Conservation (phyloP, 1,139 yeast species). For the Lizanozyma gosingica region DNA sequence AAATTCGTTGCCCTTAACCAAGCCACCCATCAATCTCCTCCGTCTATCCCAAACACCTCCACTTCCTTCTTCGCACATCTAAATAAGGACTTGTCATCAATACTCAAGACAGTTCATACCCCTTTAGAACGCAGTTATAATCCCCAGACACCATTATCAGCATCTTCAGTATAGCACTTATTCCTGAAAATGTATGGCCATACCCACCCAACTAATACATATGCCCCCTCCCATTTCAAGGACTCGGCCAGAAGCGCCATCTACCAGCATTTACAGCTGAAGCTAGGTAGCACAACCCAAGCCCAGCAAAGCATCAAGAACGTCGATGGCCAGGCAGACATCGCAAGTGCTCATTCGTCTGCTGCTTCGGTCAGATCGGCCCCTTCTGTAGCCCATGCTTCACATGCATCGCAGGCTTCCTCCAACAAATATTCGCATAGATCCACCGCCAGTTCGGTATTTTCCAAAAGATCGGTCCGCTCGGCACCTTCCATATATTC, state of each 20-base stretch:
- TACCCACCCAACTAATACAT: not conserved
- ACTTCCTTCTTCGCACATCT: too few species aligned
- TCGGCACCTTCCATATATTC: slow-evolving; percentile 38
- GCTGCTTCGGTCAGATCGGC: slow-evolving; percentile 26
- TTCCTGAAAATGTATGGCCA: not conserved
- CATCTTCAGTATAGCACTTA: too few species aligned
- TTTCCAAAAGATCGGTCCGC: slow-evolving; percentile 32
- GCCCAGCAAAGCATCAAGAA: not conserved
- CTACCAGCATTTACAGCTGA: slow-evolving; percentile 34
- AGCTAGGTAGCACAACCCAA: not conserved
- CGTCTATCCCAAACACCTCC: too few species aligned
- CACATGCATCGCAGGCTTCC: slow-evolving; percentile 10
- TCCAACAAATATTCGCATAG: slow-evolving; percentile 11
- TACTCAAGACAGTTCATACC: too few species aligned
- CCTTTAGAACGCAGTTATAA: too few species aligned
- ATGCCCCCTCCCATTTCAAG: slow-evolving; percentile 34
- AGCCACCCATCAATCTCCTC: too few species aligned
- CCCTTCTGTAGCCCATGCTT: slow-evolving; percentile 18
- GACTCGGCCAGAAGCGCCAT: slow-evolving; percentile 41
- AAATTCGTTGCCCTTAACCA: too few species aligned
- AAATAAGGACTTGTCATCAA: too few species aligned
- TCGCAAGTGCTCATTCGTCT: slow-evolving; percentile 15
- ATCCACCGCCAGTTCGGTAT: slow-evolving; percentile 24
- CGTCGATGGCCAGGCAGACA: slow-evolving; percentile 1
- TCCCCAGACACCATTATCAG: too few species aligned